These are phyloP conservation scores for Ogataea nakhonphanomensis DNA, from an alignment of 805 yeast species.

Conservation along the genomic window DNA sequence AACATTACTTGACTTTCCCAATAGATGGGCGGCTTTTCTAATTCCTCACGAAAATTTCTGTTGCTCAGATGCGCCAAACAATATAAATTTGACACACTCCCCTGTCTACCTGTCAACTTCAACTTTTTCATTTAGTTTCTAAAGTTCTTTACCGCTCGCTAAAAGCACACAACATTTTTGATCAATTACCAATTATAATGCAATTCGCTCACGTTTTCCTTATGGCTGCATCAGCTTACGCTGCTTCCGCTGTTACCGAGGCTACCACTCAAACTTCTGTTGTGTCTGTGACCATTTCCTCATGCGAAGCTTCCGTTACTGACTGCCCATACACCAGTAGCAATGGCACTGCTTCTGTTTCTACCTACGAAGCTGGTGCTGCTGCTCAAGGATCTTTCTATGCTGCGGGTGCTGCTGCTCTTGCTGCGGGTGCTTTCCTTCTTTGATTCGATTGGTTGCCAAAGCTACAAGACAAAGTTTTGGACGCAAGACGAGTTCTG, in stretches of 20 bases:
- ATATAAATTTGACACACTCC: slow-evolving; percentile 7
- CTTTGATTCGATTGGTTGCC: slow-evolving; percentile 4
- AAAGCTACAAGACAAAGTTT: not conserved
- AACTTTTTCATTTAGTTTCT: slow-evolving; percentile 1
- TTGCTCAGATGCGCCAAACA: not conserved
- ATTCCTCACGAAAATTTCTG: slow-evolving; percentile 1
- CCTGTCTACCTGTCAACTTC: slow-evolving; percentile 3
- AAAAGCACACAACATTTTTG: slow-evolving; percentile 1
- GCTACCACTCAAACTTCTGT: slow-evolving; percentile 35
- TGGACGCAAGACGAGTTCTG: not conserved
- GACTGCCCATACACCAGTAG: slow-evolving; percentile 24
- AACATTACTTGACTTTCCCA: not conserved
- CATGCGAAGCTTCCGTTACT: slow-evolving; percentile 36
- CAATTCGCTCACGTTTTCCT: slow-evolving; percentile 41
- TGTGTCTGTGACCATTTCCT: slow-evolving; percentile 37
- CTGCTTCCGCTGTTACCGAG: slow-evolving; percentile 29
- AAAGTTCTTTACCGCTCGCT: slow-evolving; percentile 7
- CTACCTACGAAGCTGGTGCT: slow-evolving; percentile 37
- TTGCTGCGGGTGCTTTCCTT: slow-evolving; percentile 30
- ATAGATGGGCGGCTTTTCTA: not conserved
- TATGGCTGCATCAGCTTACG: slow-evolving; percentile 32
- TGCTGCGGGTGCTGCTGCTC: slow-evolving; percentile 35
- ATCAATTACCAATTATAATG: slow-evolving; percentile 31
- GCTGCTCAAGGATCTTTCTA: slow-evolving; percentile 26
- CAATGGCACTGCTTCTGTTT: slow-evolving; percentile 23